Percentiles rank a stretch among this genome's conserved stretches.
phyloP scores from a whole-genome alignment of 2,329 filamentous ascomycete species.

The Fusarium cyanostomum region DNA sequence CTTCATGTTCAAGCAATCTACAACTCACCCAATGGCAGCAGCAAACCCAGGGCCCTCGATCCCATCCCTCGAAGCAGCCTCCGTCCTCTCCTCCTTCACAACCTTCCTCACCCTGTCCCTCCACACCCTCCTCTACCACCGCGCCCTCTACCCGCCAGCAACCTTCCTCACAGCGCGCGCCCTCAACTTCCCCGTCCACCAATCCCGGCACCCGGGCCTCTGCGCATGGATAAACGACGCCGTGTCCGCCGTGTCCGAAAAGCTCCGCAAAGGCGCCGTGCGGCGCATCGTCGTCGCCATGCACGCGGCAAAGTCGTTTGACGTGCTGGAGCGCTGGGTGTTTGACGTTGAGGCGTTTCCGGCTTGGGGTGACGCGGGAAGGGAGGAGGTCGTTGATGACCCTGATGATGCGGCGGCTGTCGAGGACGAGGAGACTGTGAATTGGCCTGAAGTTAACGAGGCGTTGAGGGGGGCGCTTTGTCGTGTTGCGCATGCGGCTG shows the following conservation, averaged over 20 bases:
- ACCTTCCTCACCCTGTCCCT: slow-evolving; percentile 84
- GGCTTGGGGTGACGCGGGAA: slow-evolving; percentile 34
- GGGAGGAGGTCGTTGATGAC: slow-evolving; percentile 35
- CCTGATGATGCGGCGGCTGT: slow-evolving; percentile 36
- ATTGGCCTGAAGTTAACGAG: slow-evolving; percentile 73
- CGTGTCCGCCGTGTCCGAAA: slow-evolving; percentile 73
- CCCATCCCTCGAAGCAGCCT: slow-evolving; percentile 48
- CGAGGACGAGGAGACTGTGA: slow-evolving; percentile 48
- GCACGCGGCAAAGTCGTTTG: slow-evolving; percentile 51
- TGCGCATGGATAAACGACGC: slow-evolving; percentile 88
- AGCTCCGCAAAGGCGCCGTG: slow-evolving; percentile 69
- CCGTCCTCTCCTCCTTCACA: slow-evolving; percentile 74
- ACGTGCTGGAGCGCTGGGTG: slow-evolving; percentile 69
- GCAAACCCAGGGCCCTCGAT: slow-evolving; percentile 36
- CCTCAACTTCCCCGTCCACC: slow-evolving; percentile 85
- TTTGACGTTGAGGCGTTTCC: slow-evolving; percentile 67
- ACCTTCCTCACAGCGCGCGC: slow-evolving; percentile 84
- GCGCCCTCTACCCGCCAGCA: slow-evolving; percentile 77
- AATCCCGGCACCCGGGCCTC: slow-evolving; percentile 85
- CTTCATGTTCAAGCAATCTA: neutral
- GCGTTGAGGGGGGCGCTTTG: slow-evolving; percentile 75
- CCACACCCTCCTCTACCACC: slow-evolving; percentile 87
- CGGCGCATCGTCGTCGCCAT: slow-evolving; percentile 60
- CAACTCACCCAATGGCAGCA: slow-evolving; percentile 3
- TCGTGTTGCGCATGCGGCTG: slow-evolving; percentile 67